Evolutionary conservation across 257 asterid genomes (phyloP).

Genomic region (Asclepias syriaca): DNA sequence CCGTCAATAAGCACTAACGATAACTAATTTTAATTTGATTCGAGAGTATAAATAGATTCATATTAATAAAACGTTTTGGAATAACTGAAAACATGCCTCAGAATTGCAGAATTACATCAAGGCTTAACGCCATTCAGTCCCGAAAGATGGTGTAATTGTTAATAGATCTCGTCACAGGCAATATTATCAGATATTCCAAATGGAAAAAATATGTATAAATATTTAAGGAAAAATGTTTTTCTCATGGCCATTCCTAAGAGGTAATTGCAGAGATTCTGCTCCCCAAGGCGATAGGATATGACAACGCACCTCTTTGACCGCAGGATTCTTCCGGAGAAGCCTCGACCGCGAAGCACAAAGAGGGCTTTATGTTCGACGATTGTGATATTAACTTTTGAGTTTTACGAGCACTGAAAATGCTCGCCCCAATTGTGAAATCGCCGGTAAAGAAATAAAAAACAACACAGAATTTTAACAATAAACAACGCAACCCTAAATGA

Average conservation of each 20-base stretch:
- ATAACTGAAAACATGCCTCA: conserved; percentile 37
- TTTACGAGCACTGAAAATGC: conserved; percentile 13
- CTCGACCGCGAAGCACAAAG: conserved; percentile 12
- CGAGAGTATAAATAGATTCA: no score
- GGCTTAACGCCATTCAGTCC: conserved; percentile 61
- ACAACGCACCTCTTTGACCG: conserved; percentile 36
- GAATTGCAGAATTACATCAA: conserved; percentile 71
- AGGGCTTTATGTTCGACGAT: conserved; percentile 23
- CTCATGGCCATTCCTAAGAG: conserved; percentile 77
- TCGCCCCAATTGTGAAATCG: conserved; percentile 20
- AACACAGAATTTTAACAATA: background rate
- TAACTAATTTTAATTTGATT: no score
- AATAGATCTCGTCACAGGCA: conserved; percentile 47
- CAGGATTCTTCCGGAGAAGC: conserved; percentile 14
- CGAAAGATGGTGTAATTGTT: conserved; percentile 64
- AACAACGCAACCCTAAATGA: no score
- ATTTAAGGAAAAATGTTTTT: conserved; percentile 23
- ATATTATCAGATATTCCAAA: background rate
- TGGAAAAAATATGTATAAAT: no score
- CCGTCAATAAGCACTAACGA: conserved; percentile 26
- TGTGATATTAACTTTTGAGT: background rate
- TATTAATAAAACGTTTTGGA: background rate
- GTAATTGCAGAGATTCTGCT: conserved; percentile 53
- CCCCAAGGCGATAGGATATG: conserved; percentile 72
- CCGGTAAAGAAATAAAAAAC: background rate